A percentile compares a stretch with the other conserved stretches of the same genome.
phyloP scores from a whole-genome alignment of 805 yeast species.

The Schizosaccharomyces japonicus region DNA sequence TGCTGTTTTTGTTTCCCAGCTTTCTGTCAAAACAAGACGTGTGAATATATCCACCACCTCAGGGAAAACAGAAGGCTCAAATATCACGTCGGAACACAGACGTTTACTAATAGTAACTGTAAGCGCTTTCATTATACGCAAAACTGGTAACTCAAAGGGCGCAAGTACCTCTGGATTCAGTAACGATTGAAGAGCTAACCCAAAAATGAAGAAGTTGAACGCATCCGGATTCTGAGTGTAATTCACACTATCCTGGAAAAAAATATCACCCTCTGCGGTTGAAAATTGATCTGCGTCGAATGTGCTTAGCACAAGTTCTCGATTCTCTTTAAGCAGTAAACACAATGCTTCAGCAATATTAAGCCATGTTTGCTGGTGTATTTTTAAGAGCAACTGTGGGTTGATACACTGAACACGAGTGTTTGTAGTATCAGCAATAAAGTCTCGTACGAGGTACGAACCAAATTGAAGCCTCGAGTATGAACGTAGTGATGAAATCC shows the following conservation, averaged over 20 bases:
- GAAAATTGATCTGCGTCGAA: conserved; percentile 17
- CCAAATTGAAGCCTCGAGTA: conserved; percentile 42
- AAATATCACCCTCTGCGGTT: neutral
- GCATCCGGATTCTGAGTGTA: conserved; percentile 15
- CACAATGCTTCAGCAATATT: conserved; percentile 58
- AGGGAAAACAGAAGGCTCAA: conserved; percentile 41
- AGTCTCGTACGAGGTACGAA: conserved; percentile 14
- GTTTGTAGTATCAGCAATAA: neutral
- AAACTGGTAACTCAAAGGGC: conserved; percentile 11
- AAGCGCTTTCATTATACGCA: conserved; percentile 9
- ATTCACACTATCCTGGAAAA: conserved; percentile 11
- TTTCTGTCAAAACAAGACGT: conserved; percentile 37
- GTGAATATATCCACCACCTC: conserved; percentile 61
- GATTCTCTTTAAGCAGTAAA: conserved; percentile 30
- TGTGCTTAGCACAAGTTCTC: conserved; percentile 22
- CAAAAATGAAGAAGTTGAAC: conserved; percentile 56
- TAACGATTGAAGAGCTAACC: conserved; percentile 60
- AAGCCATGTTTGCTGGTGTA: conserved; percentile 44
- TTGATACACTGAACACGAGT: neutral
- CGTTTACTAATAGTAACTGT: conserved; percentile 27
- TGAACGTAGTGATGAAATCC: conserved; percentile 58
- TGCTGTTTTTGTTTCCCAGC: conserved; percentile 22
- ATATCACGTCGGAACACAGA: conserved; percentile 33
- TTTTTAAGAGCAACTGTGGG: conserved; percentile 5
- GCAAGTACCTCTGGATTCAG: neutral